Conservation (phyloP, 2,329 filamentous ascomycete genomes). For the Didymella arachidicola region DNA sequence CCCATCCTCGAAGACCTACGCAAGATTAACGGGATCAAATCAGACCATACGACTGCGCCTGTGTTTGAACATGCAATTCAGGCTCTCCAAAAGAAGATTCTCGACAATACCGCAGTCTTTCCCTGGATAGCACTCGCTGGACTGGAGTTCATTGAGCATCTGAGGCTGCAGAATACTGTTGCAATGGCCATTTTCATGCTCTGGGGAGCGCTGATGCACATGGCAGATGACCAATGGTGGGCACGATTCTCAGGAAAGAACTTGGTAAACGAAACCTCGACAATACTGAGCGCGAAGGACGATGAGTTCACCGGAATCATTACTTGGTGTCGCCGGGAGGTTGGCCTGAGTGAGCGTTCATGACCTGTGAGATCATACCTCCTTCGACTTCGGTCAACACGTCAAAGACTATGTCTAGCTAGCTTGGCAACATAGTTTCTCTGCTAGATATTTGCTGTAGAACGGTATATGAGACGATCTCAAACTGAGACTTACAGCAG, state of each 20-base stretch:
- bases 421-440: not conserved
- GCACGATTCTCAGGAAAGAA: slow-evolving; percentile 20
- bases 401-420: not conserved
- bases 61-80: slow-evolving; percentile 20
- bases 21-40: slow-evolving; percentile 6
- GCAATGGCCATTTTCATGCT: slow-evolving; percentile 26
- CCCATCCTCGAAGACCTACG: slow-evolving; percentile 12
- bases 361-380: not conserved
- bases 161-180: slow-evolving; percentile 17
- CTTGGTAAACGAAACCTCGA: slow-evolving; percentile 23
- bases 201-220: slow-evolving; percentile 27
- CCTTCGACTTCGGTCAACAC: not conserved
- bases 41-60: not conserved
- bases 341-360: slow-evolving; percentile 15
- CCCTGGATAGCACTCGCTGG: slow-evolving; percentile 13
- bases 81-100: slow-evolving; percentile 8
- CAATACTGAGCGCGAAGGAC: slow-evolving; percentile 13
- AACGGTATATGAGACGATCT: not conserved
- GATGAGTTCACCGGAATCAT: slow-evolving; percentile 6
- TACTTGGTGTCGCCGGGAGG: slow-evolving; percentile 21
- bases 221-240: slow-evolving; percentile 25
- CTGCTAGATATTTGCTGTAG: not conserved
- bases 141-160: slow-evolving; percentile 18
- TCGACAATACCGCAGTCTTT: slow-evolving; percentile 10
- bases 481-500: not conserved